Percentiles rank a stretch among this genome's conserved stretches.
phyloP scores from a whole-genome alignment of 306 rosid genomes.

The Prunus armeniaca region DNA sequence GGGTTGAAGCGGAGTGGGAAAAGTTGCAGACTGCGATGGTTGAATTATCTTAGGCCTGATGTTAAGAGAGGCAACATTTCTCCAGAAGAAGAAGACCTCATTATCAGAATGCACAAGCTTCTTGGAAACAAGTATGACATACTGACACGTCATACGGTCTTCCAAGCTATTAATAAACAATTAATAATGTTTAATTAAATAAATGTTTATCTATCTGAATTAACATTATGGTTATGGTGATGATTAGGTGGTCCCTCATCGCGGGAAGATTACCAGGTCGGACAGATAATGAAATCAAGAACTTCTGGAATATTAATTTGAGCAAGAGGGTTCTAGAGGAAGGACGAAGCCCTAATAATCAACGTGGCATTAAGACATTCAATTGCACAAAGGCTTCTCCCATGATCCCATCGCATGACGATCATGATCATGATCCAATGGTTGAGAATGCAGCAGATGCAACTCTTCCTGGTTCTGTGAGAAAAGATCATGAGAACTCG shows the following conservation, averaged over 20 bases:
- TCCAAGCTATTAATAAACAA: too few relatives aligned
- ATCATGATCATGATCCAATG: too few relatives aligned
- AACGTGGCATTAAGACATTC: too few relatives aligned
- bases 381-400: too few relatives aligned
- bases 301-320: constrained; percentile 30
- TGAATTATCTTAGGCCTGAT: constrained; percentile 33
- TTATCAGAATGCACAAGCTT: constrained; percentile 30
- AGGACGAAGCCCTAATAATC: neutral
- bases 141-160: too few relatives aligned
- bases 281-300: constrained; percentile 39
- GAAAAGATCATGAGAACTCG: too few relatives aligned
- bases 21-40: constrained; percentile 37
- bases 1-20: constrained; percentile 35
- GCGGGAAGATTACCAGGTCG: constrained; percentile 36
- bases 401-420: too few relatives aligned
- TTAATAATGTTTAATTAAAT: too few relatives aligned
- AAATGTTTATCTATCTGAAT: too few relatives aligned
- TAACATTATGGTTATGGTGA: too few relatives aligned
- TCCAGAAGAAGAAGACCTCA: constrained; percentile 33
- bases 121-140: constrained; percentile 28
- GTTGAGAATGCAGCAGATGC: too few relatives aligned
- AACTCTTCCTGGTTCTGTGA: too few relatives aligned
- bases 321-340: constrained; percentile 11
- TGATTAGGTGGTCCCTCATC: constrained; percentile 28
- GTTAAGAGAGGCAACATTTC: constrained; percentile 33